Base-by-base conservation (phyloP, 164 flowering plant genomes). In the Houttuynia cordata region DNA sequence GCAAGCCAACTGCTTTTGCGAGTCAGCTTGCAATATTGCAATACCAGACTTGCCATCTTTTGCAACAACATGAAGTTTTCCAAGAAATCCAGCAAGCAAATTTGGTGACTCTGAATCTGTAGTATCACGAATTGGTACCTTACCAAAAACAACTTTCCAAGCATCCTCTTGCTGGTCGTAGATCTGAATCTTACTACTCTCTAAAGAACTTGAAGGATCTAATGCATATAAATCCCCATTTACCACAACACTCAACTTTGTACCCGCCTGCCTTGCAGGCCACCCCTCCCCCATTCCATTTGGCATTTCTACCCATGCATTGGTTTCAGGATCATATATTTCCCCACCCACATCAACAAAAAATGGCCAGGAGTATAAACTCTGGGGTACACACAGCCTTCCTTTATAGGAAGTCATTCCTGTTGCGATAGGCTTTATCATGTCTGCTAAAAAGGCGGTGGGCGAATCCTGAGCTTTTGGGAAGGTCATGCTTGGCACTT, bases 261-360 rank as follows among this genome's bases (percentile, higher is more conserved):
- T 83, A 15, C 88, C 92, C 9, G 97, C 97, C 62, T 91, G 96
- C 76, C 75, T 79, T 14, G 94, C 97, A 55, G 97, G 97, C 97
- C 97, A 91, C 60, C 96, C 96, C 67, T 91, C 94, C 51, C 96
- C 97, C 97, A 88, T 91, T 24, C 97, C 97, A 51, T 37, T 65
- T 24, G 97, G 96, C 97, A 91, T 91, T 67, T 91, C 97, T 41
- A 58, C 62, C 97, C 97, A 91, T 52, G 81, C 72, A 67, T 83
- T 75, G 24, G 80, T 70, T 52, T 78, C 84, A 18, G 97, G 96
- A 74, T 91, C 94, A 67, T 76, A 88, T 30, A 86, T 73, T 71
- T 88, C 96, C 14, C 96, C 96, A 17, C 96, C 97, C 64, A 81
- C 92, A 71, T 88, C 96, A 61, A 91, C 90, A 67, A 91, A 84